Conservation (phyloP, 345 rosid genomes). For the Citrus sp. region DNA sequence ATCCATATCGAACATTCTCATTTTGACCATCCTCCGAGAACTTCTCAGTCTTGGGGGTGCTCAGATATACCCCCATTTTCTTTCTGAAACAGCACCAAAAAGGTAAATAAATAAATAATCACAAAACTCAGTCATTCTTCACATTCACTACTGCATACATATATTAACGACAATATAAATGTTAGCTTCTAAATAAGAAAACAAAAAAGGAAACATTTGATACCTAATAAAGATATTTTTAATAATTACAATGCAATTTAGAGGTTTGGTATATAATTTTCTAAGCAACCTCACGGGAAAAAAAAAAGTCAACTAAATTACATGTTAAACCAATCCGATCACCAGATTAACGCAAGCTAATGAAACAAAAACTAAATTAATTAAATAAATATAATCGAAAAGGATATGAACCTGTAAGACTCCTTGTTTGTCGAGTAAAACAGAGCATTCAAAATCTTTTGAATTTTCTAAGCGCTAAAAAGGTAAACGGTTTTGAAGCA, state of each 20-base stretch:
- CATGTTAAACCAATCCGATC: not conserved
- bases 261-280: not conserved
- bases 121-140: not conserved
- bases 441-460: not conserved
- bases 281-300: not conserved
- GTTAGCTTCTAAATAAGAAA: not conserved
- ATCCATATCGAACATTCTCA: slow-evolving; percentile 56
- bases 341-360: not conserved
- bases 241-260: not conserved
- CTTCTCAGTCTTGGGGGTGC: slow-evolving; percentile 79
- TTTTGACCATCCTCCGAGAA: slow-evolving; percentile 71
- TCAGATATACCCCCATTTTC: slow-evolving; percentile 74
- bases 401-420: not conserved
- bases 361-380: not conserved
- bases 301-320: not conserved
- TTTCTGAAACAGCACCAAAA: slow-evolving; percentile 12
- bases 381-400: not conserved
- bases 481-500: not conserved
- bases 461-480: not conserved
- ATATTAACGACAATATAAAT: not conserved
- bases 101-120: not conserved
- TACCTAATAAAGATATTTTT: not conserved
- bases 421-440: not conserved
- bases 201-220: not conserved
- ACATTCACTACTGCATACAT: not conserved